Conservation (phyloP, 1,139 yeast genomes). For the Kodamaea anthophila region DNA sequence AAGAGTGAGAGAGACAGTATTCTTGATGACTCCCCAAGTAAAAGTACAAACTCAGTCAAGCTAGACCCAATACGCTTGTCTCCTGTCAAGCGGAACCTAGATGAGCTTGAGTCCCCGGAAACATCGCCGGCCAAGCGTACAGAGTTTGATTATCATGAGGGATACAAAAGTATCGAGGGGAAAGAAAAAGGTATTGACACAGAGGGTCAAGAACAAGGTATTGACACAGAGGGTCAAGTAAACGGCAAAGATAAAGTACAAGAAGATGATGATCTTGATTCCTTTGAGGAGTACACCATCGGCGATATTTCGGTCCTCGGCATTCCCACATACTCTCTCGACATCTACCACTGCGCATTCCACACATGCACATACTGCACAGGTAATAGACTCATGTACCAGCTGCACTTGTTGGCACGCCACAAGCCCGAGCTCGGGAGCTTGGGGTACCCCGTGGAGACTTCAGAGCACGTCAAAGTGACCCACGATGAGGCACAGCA, state of each 20-base stretch:
- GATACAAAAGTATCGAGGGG: neutral
- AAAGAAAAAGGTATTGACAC: too few relatives aligned
- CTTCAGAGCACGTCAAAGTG: conserved; percentile 6
- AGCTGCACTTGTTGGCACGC: conserved; percentile 23
- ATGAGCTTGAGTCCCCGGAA: neutral
- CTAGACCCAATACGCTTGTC: too few relatives aligned
- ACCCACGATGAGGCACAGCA: conserved; percentile 9
- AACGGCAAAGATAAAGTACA: too few relatives aligned
- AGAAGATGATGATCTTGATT: neutral
- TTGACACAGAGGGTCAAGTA: neutral
- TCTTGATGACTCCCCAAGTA: conserved; percentile 1
- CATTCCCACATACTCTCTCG: neutral
- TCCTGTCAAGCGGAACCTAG: conserved; percentile 1
- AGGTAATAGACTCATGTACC: conserved; percentile 26
- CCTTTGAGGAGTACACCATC: conserved; percentile 20
- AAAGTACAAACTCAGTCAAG: neutral
- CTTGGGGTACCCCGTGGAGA: conserved; percentile 31
- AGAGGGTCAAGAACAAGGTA: neutral
- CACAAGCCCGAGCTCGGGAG: conserved; percentile 21
- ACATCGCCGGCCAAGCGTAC: neutral
- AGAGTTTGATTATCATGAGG: neutral
- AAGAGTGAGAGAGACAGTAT: too few relatives aligned
- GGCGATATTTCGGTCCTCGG: conserved; percentile 10
- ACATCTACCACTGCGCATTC: conserved; percentile 26
- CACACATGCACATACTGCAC: conserved; percentile 26